These are phyloP conservation scores for Primulina eburnea DNA, from an alignment of 257 asterid genomes.

Conservation along the genomic window DNA sequence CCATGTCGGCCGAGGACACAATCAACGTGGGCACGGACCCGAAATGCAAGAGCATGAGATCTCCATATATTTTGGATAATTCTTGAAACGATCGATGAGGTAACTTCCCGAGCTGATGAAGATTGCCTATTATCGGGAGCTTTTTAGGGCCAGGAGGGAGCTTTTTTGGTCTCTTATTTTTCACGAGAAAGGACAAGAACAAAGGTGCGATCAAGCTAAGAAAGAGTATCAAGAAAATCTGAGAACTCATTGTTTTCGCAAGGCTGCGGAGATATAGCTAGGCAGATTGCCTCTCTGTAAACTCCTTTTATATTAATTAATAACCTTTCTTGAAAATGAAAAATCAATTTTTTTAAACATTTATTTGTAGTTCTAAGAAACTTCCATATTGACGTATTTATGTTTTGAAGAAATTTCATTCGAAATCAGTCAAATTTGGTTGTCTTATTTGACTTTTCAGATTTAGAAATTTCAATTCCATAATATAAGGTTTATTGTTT, in stretches of 20 bases:
- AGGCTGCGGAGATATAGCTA: too few relatives aligned
- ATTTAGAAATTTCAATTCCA: too few relatives aligned
- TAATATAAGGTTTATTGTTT: too few relatives aligned
- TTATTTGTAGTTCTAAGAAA: too few relatives aligned
- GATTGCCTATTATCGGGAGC: not conserved
- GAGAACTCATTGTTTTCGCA: not conserved
- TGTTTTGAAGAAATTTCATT: too few relatives aligned
- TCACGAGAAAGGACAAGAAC: not conserved
- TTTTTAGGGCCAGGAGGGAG: not conserved
- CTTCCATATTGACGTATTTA: too few relatives aligned
- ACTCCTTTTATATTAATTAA: too few relatives aligned
- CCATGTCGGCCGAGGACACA: not conserved
- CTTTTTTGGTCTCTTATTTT: not conserved
- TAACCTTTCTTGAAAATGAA: too few relatives aligned
- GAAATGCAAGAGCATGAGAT: not conserved
- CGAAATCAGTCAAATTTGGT: too few relatives aligned
- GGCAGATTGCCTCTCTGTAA: too few relatives aligned
- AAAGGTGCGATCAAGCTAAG: not conserved
- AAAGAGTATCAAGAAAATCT: not conserved
- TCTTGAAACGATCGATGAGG: not conserved
- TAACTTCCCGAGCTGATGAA: not conserved
- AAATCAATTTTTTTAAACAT: too few relatives aligned
- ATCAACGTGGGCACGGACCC: not conserved
- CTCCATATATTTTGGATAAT: not conserved
- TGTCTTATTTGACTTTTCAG: too few relatives aligned